Conservation (phyloP, 169 alveolate species). For the Plasmodium vivax region DNA sequence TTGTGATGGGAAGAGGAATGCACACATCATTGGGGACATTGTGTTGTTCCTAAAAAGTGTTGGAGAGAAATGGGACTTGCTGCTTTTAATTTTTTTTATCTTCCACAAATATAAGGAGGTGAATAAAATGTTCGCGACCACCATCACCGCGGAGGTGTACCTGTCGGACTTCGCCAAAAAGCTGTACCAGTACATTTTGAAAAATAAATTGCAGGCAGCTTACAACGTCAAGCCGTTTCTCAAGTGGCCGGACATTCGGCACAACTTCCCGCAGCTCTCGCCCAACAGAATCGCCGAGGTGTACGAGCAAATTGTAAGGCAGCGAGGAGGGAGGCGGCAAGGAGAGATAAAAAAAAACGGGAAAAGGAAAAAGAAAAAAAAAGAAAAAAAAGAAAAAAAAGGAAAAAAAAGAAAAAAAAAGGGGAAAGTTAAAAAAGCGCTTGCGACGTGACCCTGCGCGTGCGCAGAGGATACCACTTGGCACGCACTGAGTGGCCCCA, state of each 20-base stretch:
- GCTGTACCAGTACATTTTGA: slow-evolving; percentile 59
- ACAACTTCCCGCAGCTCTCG: slow-evolving; percentile 48
- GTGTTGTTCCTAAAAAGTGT: slow-evolving; percentile 56
- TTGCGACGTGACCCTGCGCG: not conserved
- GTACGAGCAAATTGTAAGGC: slow-evolving; percentile 65
- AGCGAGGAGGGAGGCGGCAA: not conserved
- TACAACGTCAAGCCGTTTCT: slow-evolving; percentile 65
- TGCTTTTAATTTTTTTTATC: slow-evolving; percentile 51
- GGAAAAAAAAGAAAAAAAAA: not conserved
- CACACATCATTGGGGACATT: slow-evolving; percentile 37
- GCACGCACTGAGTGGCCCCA: not conserved
- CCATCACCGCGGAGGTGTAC: slow-evolving; percentile 17
- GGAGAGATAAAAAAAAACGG: not conserved
- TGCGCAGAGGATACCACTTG: not conserved
- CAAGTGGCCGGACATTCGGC: slow-evolving; percentile 73
- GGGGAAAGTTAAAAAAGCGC: not conserved
- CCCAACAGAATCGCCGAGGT: slow-evolving; percentile 28
- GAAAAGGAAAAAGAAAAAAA: not conserved
- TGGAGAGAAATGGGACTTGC: slow-evolving; percentile 69
- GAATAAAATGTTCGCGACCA: slow-evolving; percentile 23
- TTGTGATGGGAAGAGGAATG: not conserved
- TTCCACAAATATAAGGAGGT: slow-evolving; percentile 68
- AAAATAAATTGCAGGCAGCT: slow-evolving; percentile 24
- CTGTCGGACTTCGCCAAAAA: slow-evolving; percentile 35
- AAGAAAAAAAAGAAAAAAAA: not conserved